phyloP scores from a whole-genome alignment of 441 rosid genomes.

The Corymbia calophylla region DNA sequence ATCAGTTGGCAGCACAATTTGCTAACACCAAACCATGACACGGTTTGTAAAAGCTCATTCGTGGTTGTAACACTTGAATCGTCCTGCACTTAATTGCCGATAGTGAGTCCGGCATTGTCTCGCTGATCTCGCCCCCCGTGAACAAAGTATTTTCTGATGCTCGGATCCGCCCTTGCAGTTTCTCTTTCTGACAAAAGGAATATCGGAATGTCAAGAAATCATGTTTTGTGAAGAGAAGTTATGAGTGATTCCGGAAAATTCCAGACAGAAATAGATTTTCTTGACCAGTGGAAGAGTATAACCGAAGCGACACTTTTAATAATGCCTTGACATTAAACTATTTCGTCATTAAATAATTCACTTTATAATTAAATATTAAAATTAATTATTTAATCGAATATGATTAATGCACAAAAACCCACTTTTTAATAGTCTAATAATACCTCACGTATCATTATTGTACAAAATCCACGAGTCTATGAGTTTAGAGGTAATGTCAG shows the following conservation, averaged over 20 bases:
- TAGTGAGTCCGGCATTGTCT: neutral
- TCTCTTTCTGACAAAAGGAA: neutral
- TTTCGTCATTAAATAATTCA: accelerated
- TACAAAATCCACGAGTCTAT: accelerated
- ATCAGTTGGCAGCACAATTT: neutral
- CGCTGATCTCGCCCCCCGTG: neutral
- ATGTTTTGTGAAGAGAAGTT: neutral
- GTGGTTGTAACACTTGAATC: neutral
- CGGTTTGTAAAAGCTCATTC: neutral
- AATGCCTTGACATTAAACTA: neutral
- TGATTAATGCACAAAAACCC: neutral
- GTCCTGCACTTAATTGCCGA: neutral
- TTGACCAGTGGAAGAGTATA: neutral
- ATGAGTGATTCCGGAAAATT: neutral
- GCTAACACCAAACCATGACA: neutral
- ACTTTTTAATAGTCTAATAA: neutral
- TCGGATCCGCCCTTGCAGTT: neutral
- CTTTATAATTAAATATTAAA: neutral
- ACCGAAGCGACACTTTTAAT: neutral
- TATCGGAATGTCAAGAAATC: neutral
- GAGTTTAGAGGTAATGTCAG: neutral
- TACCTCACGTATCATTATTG: neutral
- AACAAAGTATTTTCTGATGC: neutral
- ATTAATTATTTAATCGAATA: neutral
- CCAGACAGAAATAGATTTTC: neutral